Percentiles rank a stretch among this genome's conserved stretches.
Conservation (phyloP, 192 early-diverging fungal species). For the Haplosporangium gracile region DNA sequence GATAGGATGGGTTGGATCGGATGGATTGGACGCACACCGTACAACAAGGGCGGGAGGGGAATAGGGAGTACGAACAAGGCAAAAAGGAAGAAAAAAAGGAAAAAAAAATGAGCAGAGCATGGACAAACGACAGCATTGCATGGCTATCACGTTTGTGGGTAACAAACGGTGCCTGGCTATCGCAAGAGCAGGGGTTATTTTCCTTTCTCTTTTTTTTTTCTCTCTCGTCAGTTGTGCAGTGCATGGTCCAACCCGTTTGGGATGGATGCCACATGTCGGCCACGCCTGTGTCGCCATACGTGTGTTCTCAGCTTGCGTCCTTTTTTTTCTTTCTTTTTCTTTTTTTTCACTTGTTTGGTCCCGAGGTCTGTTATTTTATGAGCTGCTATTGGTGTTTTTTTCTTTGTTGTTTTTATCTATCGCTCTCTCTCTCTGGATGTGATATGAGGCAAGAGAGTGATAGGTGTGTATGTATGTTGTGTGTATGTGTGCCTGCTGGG, state of each 20-base stretch:
- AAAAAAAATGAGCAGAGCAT: not conserved
- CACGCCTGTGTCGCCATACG: slow-evolving; percentile 11
- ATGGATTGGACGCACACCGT: slow-evolving; percentile 1
- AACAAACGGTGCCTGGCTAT: slow-evolving; percentile 7
- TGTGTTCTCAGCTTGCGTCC: slow-evolving; percentile 3
- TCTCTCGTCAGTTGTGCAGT: slow-evolving; percentile 16
- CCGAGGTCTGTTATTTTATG: slow-evolving; percentile 7
- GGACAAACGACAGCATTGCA: not conserved
- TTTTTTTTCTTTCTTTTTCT: not conserved
- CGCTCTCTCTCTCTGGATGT: slow-evolving; percentile 3
- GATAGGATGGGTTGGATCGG: slow-evolving; percentile 17
- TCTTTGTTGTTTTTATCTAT: not conserved
- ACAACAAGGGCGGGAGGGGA: not conserved
- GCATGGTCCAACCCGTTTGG: slow-evolving; percentile 41
- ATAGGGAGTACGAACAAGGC: not conserved
- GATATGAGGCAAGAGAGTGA: not conserved
- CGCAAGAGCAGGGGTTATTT: not conserved
- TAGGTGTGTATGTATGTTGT: not conserved
- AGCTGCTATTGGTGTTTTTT: not conserved
- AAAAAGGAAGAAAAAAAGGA: not conserved
- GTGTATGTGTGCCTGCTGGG: not conserved
- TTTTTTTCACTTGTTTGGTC: slow-evolving; percentile 4
- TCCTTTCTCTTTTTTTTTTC: slow-evolving; percentile 9
- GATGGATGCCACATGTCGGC: slow-evolving; percentile 46
- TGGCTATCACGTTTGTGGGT: slow-evolving; percentile 7